Evolutionary conservation across 225 moss, liverwort and hornwort species (phyloP).

Genomic region (Sphagnum tenellum): DNA sequence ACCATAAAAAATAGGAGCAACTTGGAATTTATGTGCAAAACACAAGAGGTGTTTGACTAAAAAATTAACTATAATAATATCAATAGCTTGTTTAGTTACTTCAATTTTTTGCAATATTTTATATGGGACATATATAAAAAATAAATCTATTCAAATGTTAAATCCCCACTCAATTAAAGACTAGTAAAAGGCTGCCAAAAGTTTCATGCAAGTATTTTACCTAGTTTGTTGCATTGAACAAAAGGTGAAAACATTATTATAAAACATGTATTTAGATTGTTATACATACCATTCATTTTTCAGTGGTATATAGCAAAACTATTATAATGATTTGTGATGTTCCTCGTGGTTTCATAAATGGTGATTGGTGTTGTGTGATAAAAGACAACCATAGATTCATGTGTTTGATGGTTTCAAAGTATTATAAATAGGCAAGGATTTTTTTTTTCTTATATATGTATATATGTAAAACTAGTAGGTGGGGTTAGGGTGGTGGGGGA

Average conservation of each 20-base stretch:
- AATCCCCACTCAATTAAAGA: constrained; percentile 66
- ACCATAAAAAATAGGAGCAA: constrained; percentile 93
- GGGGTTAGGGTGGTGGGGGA: too few species aligned
- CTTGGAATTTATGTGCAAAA: constrained; percentile 90
- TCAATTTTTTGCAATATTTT: constrained; percentile 79
- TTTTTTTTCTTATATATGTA: too few species aligned
- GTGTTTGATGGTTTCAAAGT: too few species aligned
- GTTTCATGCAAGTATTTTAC: constrained; percentile 54
- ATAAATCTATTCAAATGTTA: constrained; percentile 57
- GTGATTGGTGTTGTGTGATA: too few species aligned
- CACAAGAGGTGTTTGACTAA: constrained; percentile 95
- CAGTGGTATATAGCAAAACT: too few species aligned
- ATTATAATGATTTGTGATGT: too few species aligned
- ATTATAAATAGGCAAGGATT: too few species aligned
- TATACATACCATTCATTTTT: too few species aligned
- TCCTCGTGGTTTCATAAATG: too few species aligned
- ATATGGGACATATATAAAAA: constrained; percentile 84
- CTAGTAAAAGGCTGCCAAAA: constrained; percentile 66
- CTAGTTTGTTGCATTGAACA: constrained; percentile 75
- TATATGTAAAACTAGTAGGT: too few species aligned
- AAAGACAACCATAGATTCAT: too few species aligned
- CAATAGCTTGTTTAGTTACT: constrained; percentile 93
- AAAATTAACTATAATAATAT: constrained; percentile 94
- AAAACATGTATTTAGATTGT: too few species aligned
- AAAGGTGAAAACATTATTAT: constrained; percentile 46